Conservation (phyloP, 495 filamentous ascomycete genomes). For the Aspergillus diversus region DNA sequence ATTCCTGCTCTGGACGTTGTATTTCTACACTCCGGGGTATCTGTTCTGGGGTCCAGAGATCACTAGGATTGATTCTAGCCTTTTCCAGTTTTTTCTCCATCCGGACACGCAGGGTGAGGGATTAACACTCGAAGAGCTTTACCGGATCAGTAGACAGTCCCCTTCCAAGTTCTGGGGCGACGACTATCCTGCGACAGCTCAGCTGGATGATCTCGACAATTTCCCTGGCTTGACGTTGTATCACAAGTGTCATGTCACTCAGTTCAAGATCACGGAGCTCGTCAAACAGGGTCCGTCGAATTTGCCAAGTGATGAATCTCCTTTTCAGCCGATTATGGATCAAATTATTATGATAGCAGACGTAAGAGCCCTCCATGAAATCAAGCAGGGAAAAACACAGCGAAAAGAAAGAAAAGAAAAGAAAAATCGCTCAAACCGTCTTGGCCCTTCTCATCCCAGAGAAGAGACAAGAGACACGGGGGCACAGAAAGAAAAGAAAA, state of each 20-base stretch:
- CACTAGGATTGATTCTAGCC: constrained; percentile 27
- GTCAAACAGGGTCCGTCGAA: neutral
- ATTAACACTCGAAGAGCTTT: constrained; percentile 30
- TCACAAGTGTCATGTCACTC: neutral
- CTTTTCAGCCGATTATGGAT: neutral
- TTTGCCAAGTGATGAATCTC: neutral
- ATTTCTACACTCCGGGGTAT: constrained; percentile 37
- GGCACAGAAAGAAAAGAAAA: neutral
- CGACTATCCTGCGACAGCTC: constrained; percentile 33
- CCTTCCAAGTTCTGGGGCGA: constrained; percentile 40
- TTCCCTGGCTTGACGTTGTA: constrained; percentile 12
- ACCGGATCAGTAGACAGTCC: constrained; percentile 38
- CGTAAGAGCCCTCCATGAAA: neutral
- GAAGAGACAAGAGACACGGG: no score
- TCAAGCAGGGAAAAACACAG: neutral
- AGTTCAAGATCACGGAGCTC: constrained; percentile 1
- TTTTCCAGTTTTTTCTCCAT: constrained; percentile 34
- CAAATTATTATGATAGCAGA: neutral
- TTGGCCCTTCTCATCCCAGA: no score
- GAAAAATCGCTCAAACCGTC: neutral
- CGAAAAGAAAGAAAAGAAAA: neutral
- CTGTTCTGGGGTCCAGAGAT: constrained; percentile 30
- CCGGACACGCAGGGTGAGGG: constrained; percentile 18
- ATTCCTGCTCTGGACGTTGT: constrained; percentile 40
- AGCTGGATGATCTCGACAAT: constrained; percentile 41